Base-by-base conservation (phyloP, 2,329 filamentous ascomycete genomes). In the Colletotrichum ledebouriae region DNA sequence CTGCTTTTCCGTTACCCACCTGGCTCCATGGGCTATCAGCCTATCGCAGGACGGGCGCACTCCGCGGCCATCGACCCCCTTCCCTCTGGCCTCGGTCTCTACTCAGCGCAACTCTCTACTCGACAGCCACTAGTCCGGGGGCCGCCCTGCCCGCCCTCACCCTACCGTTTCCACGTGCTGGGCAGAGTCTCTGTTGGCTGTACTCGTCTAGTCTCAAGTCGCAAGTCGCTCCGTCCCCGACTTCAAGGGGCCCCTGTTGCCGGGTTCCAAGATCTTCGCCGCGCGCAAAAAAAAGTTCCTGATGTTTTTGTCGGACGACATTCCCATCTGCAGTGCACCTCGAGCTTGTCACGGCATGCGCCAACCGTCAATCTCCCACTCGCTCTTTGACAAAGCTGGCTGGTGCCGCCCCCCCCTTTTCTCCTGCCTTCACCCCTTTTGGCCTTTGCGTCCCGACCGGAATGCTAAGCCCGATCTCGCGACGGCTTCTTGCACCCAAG, bases 391-490 rank as follows among this genome's bases (percentile, higher is more conserved):
- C 49, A 52, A 29, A 13, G 25, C 49, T 33, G 15, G 49, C 49
- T 33, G 33, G 25, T 20, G 25, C 15, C 15, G 12, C 12, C 15
- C 49, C 15, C 42, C 5, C 4, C 15, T n/a, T n/a, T n/a, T 20
- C 25, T 17, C 29, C 49, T 17, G n/a, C 25, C 37, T 44, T 53
- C 13, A 25, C 58, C 17, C 49, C 49, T 34, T 29, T 55, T n/a
- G 22, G 33, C 47, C 55, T 65, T 34, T 44, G 33, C 53, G 60
- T 50, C 17, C 65, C 49, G 17, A 25, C 37, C 25, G 57, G 67
- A 46, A 59, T 37, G 62, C 55, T 29, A 62, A 57, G 46, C 15
- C 63, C 67, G 67, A 69, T 69, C 66, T 66, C 67, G 47, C 44
- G 37, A 44, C 63, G 63, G 67, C 34, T 69, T 58, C 67, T 62